Evolutionary conservation across 768 basidiomycete genomes (phyloP), one percentile per base, ranked within the genome.

Genomic region (Xerocomellus dryophilus): DNA sequence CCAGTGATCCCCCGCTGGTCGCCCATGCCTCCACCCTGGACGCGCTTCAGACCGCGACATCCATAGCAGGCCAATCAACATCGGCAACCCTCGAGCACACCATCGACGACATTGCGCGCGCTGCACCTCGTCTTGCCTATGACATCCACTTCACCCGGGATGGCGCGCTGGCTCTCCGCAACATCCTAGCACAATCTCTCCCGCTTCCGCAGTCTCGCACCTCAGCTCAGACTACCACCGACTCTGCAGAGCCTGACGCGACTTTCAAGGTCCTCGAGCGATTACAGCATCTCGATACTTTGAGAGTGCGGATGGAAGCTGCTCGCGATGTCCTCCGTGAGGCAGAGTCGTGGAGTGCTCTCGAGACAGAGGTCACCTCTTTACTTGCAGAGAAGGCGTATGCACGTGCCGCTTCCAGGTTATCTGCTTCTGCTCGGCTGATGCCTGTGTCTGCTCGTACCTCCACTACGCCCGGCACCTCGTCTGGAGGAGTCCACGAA

Each of bases 61-160:
- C 96, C 56, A 81, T 94, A 36, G 86, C 92, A 34, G 85, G 85
- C 40, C 88, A 93, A 65, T 95, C 98, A 61, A 95, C 94, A 0
- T 90, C 93, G 3, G 74, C 85, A 11, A 78, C 88, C 48, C 81
- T 98, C 51, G 97, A 98, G 69, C 85, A 85, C 56, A 82, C 85
- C 43, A 94, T 99, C 54, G 88, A 93, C 65, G 94, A 98, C 66
- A 90, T 98, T 40, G 93, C 95, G 2, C 83, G 94, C 45, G 83
- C 86, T 5, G 86, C 98, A 20, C 93, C 97, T 12, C 83, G 97
- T 36, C 79, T 99, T 43, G 85, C 90, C 2, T 98, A 97, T 68
- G 97, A 98, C 71, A 78, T 99, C 34, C 95, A 98, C 67, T 97
- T 97, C 75, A 95, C 98, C 85, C 87, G 91, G 40, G 96, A 98